These are phyloP conservation scores for Spathaspora hagerdaliae DNA, from an alignment of 805 yeast genomes.

Conservation along the genomic window DNA sequence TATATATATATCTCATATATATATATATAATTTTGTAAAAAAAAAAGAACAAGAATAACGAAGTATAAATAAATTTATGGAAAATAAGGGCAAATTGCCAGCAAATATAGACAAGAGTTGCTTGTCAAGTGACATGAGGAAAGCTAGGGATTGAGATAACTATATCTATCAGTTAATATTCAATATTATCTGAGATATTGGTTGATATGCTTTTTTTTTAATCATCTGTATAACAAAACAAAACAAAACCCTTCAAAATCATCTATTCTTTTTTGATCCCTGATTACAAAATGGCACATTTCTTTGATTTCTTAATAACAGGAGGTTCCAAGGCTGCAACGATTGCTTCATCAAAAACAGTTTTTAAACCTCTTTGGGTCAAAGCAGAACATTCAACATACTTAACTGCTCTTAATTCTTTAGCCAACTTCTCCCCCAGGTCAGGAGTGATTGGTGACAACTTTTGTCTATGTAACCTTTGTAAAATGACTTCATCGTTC, in stretches of 20 bases:
- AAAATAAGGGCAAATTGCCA: not conserved
- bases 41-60: no score
- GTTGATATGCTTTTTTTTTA: no score
- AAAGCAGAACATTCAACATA: conserved; percentile 97
- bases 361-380: conserved; percentile 94
- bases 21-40: no score
- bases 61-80: no score
- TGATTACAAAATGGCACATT: conserved; percentile 74
- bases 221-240: no score
- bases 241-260: no score
- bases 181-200: no score
- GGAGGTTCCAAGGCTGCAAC: conserved; percentile 98
- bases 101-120: not conserved
- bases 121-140: not conserved
- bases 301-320: conserved; percentile 72
- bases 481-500: conserved; percentile 86
- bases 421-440: conserved; percentile 89
- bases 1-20: no score
- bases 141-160: not conserved
- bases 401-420: conserved; percentile 91
- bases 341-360: conserved; percentile 97
- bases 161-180: not conserved
- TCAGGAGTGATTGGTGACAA: conserved; percentile 81
- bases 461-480: conserved; percentile 86
- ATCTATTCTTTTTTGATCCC: not conserved